These are phyloP conservation scores for Citrus glauca DNA, from an alignment of 345 rosid genomes.

Conservation along the genomic window DNA sequence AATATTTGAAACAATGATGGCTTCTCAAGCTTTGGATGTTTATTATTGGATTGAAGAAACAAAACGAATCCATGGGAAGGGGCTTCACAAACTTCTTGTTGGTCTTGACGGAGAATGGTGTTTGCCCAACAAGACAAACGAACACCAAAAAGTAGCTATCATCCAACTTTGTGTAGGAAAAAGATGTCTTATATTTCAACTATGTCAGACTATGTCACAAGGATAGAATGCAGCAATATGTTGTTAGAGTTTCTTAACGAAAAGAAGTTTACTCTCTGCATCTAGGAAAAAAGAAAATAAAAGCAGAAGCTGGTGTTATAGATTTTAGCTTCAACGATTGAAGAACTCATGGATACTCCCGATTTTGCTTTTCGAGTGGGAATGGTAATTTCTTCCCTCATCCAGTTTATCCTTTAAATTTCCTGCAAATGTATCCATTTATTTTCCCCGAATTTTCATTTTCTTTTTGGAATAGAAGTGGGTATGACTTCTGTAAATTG, in stretches of 20 bases:
- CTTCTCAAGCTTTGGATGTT: background rate
- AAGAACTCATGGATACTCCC: constrained; percentile 12
- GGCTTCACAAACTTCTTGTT: too few relatives aligned
- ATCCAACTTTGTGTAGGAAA: too few relatives aligned
- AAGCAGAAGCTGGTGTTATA: background rate
- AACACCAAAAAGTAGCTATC: too few relatives aligned
- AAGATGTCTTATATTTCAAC: too few relatives aligned
- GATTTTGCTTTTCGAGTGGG: constrained; percentile 9
- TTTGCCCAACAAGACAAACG: too few relatives aligned
- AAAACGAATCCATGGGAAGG: too few relatives aligned
- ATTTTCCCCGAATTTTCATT: background rate
- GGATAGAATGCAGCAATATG: too few relatives aligned
- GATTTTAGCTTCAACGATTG: constrained; percentile 7
- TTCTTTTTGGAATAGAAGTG: constrained; percentile 7
- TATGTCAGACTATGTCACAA: too few relatives aligned
- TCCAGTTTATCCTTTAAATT: background rate
- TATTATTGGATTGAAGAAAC: too few relatives aligned
- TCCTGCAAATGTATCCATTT: background rate
- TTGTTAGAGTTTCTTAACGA: too few relatives aligned
- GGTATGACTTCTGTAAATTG: constrained; percentile 28
- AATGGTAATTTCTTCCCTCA: constrained; percentile 10
- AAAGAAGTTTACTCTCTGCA: background rate
- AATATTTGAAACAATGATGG: background rate
- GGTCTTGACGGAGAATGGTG: too few relatives aligned
- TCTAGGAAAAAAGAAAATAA: background rate